These are phyloP conservation scores for Phaeosphaeria sp. DNA, from an alignment of 2,329 filamentous ascomycete species.

Conservation along the genomic window DNA sequence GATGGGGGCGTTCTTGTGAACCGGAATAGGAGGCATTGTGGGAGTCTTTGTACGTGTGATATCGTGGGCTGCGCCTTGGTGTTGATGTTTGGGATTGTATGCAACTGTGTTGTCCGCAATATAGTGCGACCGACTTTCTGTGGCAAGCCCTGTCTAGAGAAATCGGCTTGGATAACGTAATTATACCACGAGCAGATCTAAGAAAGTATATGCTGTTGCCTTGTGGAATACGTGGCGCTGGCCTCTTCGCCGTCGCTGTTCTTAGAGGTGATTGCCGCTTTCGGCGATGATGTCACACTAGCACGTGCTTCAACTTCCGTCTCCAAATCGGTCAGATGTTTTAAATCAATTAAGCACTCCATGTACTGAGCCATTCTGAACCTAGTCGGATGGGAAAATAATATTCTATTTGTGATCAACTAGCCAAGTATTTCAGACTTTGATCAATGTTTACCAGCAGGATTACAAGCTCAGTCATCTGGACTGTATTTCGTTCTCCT, in stretches of 20 bases:
- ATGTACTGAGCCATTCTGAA: too few species aligned
- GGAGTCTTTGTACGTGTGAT: background rate
- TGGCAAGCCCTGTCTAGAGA: too few species aligned
- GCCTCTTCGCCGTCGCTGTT: conserved; percentile 15
- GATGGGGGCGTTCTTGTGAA: conserved; percentile 57
- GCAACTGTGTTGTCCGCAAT: too few species aligned
- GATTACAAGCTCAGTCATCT: too few species aligned
- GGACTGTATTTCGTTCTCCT: too few species aligned
- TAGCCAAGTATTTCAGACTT: too few species aligned
- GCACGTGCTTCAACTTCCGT: conserved; percentile 17
- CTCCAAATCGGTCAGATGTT: background rate
- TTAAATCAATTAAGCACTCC: background rate
- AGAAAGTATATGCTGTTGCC: conserved; percentile 26
- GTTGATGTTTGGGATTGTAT: background rate
- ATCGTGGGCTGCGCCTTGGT: background rate
- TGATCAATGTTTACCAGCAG: too few species aligned
- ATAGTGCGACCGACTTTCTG: too few species aligned
- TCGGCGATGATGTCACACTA: conserved; percentile 36
- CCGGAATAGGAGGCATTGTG: conserved; percentile 55
- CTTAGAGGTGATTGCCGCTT: conserved; percentile 26
- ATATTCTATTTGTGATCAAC: too few species aligned
- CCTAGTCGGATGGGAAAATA: too few species aligned
- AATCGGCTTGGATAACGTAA: too few species aligned
- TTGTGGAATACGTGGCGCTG: conserved; percentile 17
- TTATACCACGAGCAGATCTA: background rate